phyloP scores from a whole-genome alignment of 495 filamentous ascomycete genomes.

The Massariosphaeria phaeospora region DNA sequence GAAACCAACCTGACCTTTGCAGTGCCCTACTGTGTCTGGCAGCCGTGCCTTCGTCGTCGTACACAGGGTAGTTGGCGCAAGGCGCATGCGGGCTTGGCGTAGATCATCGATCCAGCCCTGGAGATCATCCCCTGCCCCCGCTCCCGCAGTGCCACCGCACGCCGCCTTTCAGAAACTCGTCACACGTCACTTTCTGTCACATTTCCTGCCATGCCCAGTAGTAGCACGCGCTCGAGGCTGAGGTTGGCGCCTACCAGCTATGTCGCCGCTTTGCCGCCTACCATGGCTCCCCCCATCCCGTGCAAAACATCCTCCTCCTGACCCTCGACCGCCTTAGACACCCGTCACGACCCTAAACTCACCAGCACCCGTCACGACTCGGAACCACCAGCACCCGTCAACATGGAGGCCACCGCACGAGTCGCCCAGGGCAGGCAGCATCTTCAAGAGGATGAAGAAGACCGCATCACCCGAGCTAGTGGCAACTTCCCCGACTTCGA shows the following conservation, averaged over 20 bases:
- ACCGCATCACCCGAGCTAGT: slow-evolving; percentile 15
- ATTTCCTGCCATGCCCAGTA: background rate
- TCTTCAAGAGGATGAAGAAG: slow-evolving; percentile 24
- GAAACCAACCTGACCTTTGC: too few species aligned
- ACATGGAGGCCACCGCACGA: slow-evolving; percentile 19
- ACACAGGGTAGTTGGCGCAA: too few species aligned
- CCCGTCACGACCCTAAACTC: slow-evolving; percentile 6
- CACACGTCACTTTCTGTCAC: slow-evolving; percentile 3
- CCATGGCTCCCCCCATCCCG: background rate
- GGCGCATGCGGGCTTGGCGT: background rate
- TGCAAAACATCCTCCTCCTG: slow-evolving; percentile 29
- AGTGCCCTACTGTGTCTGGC: too few species aligned
- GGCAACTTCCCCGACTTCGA: slow-evolving; percentile 31
- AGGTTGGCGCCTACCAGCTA: background rate
- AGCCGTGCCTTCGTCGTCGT: too few species aligned
- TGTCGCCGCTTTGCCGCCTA: background rate
- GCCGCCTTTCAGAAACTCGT: background rate
- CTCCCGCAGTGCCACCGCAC: background rate
- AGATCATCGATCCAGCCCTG: background rate
- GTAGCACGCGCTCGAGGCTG: background rate
- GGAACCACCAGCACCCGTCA: slow-evolving; percentile 4
- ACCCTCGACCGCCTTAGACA: slow-evolving; percentile 24
- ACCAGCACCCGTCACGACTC: slow-evolving; percentile 9
- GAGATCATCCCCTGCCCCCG: background rate
- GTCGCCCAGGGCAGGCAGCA: slow-evolving; percentile 21